phyloP scores from a whole-genome alignment of 257 asterid species.

The Leonotis leonurus region DNA sequence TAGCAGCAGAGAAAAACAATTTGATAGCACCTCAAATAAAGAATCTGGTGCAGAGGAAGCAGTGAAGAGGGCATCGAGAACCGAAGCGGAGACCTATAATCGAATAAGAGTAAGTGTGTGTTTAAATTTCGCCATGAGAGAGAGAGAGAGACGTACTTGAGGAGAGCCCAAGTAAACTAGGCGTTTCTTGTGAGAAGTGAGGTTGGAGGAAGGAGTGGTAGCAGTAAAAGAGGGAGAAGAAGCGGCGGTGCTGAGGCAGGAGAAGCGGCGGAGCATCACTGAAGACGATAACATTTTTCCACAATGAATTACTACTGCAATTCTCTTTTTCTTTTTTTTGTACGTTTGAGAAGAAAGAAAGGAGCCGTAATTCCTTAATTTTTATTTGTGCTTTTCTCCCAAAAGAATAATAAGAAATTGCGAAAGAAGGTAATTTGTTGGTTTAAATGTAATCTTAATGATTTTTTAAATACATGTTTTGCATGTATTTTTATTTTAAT shows the following conservation, averaged over 20 bases:
- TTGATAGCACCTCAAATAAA: conserved; percentile 27
- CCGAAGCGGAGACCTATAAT: conserved; percentile 66
- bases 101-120: background rate
- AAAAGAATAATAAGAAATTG: too few species aligned
- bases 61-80: conserved; percentile 63
- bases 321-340: background rate
- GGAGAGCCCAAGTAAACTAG: conserved; percentile 80
- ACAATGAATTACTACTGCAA: background rate
- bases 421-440: too few species aligned
- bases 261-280: conserved; percentile 64
- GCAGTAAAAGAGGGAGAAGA: conserved; percentile 26
- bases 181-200: conserved; percentile 49
- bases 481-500: too few species aligned
- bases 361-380: too few species aligned
- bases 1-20: background rate
- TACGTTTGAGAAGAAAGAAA: too few species aligned
- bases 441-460: too few species aligned
- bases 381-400: too few species aligned
- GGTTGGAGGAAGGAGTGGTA: conserved; percentile 3
- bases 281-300: conserved; percentile 49
- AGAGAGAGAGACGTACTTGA: conserved; percentile 36
- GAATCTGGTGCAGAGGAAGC: conserved; percentile 74
- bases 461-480: too few species aligned
- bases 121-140: background rate
- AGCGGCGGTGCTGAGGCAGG: conserved; percentile 43